Percentiles rank a stretch among this genome's conserved stretches.
phyloP scores from a whole-genome alignment of 139 green algal genomes.

The Micromonas pusilla region DNA sequence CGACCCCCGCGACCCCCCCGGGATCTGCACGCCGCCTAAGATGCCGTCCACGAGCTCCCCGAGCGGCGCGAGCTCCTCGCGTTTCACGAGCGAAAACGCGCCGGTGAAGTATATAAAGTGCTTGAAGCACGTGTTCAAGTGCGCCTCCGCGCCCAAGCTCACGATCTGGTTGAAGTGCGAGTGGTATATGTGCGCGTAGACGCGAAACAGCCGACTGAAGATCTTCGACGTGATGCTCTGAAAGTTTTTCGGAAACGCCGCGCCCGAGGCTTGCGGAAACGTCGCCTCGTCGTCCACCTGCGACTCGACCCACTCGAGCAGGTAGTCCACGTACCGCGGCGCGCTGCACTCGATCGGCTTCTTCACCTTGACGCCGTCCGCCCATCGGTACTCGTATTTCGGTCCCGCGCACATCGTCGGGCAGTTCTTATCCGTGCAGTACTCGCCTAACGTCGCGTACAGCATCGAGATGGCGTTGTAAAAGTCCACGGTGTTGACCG shows the following conservation, averaged over 20 bases:
- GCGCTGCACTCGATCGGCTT: slow-evolving; percentile 85
- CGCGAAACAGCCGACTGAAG: slow-evolving; percentile 95
- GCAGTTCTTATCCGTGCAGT: slow-evolving; percentile 82
- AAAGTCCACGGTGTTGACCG: slow-evolving; percentile 88
- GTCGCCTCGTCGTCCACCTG: slow-evolving; percentile 55
- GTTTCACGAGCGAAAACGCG: slow-evolving; percentile 81
- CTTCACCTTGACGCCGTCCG: slow-evolving; percentile 87
- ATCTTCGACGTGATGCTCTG: slow-evolving; percentile 78
- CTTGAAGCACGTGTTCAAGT: slow-evolving; percentile 99
- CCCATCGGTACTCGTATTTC: slow-evolving; percentile 98
- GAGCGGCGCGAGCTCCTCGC: slow-evolving; percentile 85
- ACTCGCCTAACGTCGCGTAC: slow-evolving; percentile 84
- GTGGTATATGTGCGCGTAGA: slow-evolving; percentile 99
- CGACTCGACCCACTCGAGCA: slow-evolving; percentile 95
- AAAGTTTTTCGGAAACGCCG: slow-evolving; percentile 83
- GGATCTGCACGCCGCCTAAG: neutral
- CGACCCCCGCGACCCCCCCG: neutral
- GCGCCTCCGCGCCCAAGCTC: slow-evolving; percentile 64
- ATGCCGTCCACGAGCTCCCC: slow-evolving; percentile 84
- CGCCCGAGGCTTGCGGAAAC: slow-evolving; percentile 33
- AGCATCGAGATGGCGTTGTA: slow-evolving; percentile 95
- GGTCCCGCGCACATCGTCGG: slow-evolving; percentile 88
- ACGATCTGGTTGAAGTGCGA: slow-evolving; percentile 82
- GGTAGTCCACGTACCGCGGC: slow-evolving; percentile 88
- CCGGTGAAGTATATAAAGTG: slow-evolving; percentile 94